Evolutionary conservation across 2,329 filamentous ascomycete genomes (phyloP).

Genomic region (Talaromyces funiculosus): DNA sequence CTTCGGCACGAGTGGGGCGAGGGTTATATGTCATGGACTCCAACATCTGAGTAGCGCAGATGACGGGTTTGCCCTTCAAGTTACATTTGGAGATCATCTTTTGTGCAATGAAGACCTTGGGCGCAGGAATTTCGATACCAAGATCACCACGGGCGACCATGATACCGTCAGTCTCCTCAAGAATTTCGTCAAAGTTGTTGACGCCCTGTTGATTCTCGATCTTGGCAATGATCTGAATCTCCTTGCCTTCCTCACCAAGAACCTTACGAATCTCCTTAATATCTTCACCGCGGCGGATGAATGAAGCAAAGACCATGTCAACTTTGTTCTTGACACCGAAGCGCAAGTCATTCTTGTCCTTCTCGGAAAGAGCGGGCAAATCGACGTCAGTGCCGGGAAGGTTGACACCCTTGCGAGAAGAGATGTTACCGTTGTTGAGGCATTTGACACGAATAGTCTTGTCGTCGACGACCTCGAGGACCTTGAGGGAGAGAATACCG

Average conservation of each 20-base stretch:
- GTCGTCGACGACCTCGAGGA: conserved; percentile 78
- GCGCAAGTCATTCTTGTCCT: conserved; percentile 87
- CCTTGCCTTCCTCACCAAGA: conserved; percentile 82
- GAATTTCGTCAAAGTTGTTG: conserved; percentile 98
- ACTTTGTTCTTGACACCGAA: conserved; percentile 99
- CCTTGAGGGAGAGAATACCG: conserved; percentile 93
- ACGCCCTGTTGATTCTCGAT: conserved; percentile 99
- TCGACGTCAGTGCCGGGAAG: conserved; percentile 98
- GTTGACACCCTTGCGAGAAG: conserved; percentile 98
- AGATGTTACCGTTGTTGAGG: conserved; percentile 98
- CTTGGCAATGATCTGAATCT: conserved; percentile 99
- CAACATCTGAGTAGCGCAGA: conserved; percentile 99
- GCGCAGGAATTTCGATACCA: conserved; percentile 96
- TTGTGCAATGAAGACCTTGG: conserved; percentile 97
- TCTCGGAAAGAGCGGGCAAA: conserved; percentile 93
- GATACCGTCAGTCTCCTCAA: conserved; percentile 93
- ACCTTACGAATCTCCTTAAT: conserved; percentile 89
- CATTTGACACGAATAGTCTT: conserved; percentile 81
- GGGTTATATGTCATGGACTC: conserved; percentile 99
- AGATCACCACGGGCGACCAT: conserved; percentile 99
- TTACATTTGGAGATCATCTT: conserved; percentile 99
- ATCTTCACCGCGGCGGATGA: conserved; percentile 91
- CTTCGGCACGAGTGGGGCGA: conserved; percentile 93
- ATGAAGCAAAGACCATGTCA: conserved; percentile 98
- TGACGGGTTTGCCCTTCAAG: conserved; percentile 95